Base-by-base conservation (phyloP, 2,329 filamentous ascomycete species). In the Myriosclerotinia duriaeana region DNA sequence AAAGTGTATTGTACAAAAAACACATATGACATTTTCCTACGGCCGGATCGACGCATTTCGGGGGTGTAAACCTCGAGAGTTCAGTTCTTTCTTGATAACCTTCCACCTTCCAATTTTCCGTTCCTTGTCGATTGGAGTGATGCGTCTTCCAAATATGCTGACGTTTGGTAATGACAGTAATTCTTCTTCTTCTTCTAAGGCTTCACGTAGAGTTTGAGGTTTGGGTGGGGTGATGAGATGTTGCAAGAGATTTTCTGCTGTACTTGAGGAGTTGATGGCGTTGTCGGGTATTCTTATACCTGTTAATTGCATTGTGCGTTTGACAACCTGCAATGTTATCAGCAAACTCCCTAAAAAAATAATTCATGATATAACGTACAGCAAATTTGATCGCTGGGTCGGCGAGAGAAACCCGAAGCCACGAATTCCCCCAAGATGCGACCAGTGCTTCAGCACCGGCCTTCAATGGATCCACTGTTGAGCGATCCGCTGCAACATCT, bases 301-400 rank as follows among this genome's bases (percentile, higher is more conserved):
- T n/a, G 89, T 93, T 68, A 96, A 82, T 77, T 95, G 90, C 77
- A 89, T 87, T 69, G 93, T 80, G 67, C 92, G 89, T 80, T 97
- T 96, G 74, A 88, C 80, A 71, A 95, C 83, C 93, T 97, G 71
- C 36, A 52, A 26, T 62, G 40, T 26, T 55, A 42, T 72, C 66
- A 72, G 68, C 65, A 63, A 34, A 52, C 46, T 20, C 48, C 2
- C 3, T 17, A 3, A 48, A 36, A 15, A 3, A 22, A 7, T 20
- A 15, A 14, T 8, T 34, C 5, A 36, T 46, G 17, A 52, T 38
- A 50, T 46, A 68, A 83, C 88, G 70, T 84, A 95, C 91, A 66
- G 87, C 86, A 80, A 95, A 93, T 76, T 91, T 92, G 70, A 90
- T 75, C 52, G 80, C 77, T 1, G 81, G 78, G 71, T 91, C 84